Base-by-base conservation (phyloP, 371 early-diverging fungal genomes). In the Rhizopus microsporus region DNA sequence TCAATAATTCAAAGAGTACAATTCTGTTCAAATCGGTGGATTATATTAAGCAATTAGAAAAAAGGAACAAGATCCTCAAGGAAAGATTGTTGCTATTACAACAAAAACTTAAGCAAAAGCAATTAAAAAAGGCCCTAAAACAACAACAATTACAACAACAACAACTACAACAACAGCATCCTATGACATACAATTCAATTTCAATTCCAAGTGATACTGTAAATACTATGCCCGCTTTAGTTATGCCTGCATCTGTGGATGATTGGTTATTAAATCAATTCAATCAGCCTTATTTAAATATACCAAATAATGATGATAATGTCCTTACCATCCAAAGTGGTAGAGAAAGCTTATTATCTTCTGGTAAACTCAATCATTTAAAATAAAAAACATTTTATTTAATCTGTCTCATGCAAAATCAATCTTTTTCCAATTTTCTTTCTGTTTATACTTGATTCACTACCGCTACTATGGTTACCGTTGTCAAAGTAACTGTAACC, bases 401-500 rank as follows among this genome's bases (percentile, higher is more conserved):
- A 52, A 55, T 64, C 62, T 3, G 65, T 60, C 52, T 59, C 67
- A 49, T 73, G 71, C 7, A 78, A 60, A 12, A 71, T 64, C 51
- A 78, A 56, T 23, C 78, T 69, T 31, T 67, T 70, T 12, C 78
- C 78, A 13, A 78, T 62, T 23, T 60, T 65, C 39, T 74, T 78
- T 30, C 65, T 51, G 15, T 30, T 59, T 23, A 23, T 23, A 23
- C 23, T 45, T 17, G 55, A 49, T 8, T 45, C 51, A 33, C 51
- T 54, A 7, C 51, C 17, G 34, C 30, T 42, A 31, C 16, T 32
- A 39, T 32, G 13, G 7, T 66, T 58, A 16, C 78, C 82, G 46
- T 75, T 78, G 60, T 82, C 80, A 67, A 80, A 82, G 63, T 80
- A 80, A 30, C 77, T 72, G 52, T 82, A 82, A 4, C 83, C 83